Conservation (phyloP, 768 basidiomycete species). For the Naganishia antarctica region DNA sequence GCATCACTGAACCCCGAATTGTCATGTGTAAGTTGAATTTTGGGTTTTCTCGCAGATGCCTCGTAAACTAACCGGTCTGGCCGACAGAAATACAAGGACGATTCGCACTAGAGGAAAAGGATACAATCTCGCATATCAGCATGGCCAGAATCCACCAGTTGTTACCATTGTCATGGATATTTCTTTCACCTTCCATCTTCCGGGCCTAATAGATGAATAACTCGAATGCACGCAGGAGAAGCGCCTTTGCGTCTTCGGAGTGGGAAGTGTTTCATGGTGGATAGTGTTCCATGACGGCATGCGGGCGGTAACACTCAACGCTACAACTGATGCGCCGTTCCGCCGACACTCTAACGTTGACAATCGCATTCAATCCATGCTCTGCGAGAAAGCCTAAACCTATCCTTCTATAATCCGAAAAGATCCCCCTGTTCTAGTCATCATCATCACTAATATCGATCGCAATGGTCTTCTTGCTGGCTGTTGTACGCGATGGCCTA, state of each 20-base stretch:
- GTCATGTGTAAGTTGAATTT: slow-evolving; percentile 39
- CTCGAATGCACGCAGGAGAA: too few relatives aligned
- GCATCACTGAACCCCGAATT: slow-evolving; percentile 49
- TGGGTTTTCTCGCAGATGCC: neutral
- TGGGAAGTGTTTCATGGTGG: too few relatives aligned
- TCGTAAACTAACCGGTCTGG: neutral
- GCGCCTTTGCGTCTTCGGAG: too few relatives aligned
- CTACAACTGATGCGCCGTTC: too few relatives aligned
- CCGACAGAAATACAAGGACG: neutral
- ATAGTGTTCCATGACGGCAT: too few relatives aligned
- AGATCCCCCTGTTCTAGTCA: slow-evolving; percentile 8
- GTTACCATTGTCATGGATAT: slow-evolving; percentile 17
- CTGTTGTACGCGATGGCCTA: slow-evolving; percentile 22
- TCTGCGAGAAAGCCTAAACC: too few relatives aligned
- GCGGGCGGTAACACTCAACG: too few relatives aligned
- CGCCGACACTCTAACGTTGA: too few relatives aligned
- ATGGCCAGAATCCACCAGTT: slow-evolving; percentile 16
- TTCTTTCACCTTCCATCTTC: neutral
- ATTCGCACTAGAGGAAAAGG: slow-evolving; percentile 18
- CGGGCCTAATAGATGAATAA: slow-evolving; percentile 5
- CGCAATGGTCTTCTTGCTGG: slow-evolving; percentile 18
- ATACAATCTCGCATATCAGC: slow-evolving; percentile 5
- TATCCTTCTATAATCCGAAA: too few relatives aligned
- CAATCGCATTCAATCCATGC: too few relatives aligned
- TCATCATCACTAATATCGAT: slow-evolving; percentile 20